A percentile compares a stretch with the other conserved stretches of the same genome.
phyloP scores from a whole-genome alignment of 2,329 filamentous ascomycete genomes.

The Corinectria fuckeliana region DNA sequence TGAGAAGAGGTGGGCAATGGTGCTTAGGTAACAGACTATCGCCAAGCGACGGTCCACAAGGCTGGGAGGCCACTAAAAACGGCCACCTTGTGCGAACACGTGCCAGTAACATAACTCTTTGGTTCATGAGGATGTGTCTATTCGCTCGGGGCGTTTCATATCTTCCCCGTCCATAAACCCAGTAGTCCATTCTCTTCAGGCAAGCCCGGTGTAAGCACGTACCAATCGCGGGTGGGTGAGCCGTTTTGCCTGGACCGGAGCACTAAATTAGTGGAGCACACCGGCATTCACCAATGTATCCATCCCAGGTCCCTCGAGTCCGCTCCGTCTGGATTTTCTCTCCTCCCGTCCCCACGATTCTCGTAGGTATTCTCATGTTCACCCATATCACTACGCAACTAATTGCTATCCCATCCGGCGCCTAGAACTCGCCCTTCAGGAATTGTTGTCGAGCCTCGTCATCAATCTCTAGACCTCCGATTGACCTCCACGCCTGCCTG shows the following conservation, averaged over 20 bases:
- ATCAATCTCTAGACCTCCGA: background rate
- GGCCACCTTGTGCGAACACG: too few relatives aligned
- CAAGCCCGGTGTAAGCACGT: too few relatives aligned
- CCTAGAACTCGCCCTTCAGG: background rate
- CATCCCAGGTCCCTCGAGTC: too few relatives aligned
- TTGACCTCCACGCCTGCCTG: background rate
- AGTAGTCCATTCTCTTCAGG: too few relatives aligned
- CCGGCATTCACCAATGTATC: background rate
- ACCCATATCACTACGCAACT: background rate
- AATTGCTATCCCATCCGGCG: background rate
- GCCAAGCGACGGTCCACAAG: background rate
- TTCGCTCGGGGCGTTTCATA: background rate
- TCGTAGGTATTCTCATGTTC: background rate
- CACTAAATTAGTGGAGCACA: background rate
- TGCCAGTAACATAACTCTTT: background rate
- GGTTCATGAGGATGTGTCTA: background rate
- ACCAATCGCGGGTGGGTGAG: background rate
- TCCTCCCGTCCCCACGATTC: background rate
- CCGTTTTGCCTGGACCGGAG: background rate
- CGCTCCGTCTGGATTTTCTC: constrained; percentile 7
- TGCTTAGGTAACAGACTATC: constrained; percentile 29
- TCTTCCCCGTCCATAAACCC: too few relatives aligned
- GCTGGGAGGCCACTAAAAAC: background rate
- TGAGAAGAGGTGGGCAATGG: background rate
- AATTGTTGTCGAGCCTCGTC: background rate